These are phyloP conservation scores for Globisporangium paddicum DNA, from an alignment of 352 stramenopile species.

Conservation along the genomic window DNA sequence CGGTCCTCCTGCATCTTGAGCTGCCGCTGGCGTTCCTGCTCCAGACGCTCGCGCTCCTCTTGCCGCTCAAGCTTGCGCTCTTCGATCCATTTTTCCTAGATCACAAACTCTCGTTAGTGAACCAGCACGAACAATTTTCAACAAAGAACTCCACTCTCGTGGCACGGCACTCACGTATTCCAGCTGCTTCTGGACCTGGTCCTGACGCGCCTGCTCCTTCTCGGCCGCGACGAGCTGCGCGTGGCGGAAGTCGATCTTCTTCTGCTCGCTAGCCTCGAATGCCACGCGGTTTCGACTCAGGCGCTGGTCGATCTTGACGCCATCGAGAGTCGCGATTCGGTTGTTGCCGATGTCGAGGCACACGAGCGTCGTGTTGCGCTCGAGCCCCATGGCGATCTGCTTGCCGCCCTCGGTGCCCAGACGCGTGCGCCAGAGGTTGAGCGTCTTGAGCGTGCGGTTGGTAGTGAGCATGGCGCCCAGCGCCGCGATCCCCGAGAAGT, in stretches of 20 bases:
- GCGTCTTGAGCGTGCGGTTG: slow-evolving; percentile 56
- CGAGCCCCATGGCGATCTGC: slow-evolving; percentile 49
- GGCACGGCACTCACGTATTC: slow-evolving; percentile 37
- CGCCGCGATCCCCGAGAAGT: slow-evolving; percentile 55
- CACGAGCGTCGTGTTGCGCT: slow-evolving; percentile 49
- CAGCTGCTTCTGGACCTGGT: slow-evolving; percentile 37
- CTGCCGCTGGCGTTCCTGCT: slow-evolving; percentile 50
- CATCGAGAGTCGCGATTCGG: slow-evolving; percentile 52
- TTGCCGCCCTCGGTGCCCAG: slow-evolving; percentile 64
- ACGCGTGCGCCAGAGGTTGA: slow-evolving; percentile 75
- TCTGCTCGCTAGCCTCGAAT: slow-evolving; percentile 36
- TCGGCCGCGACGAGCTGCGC: slow-evolving; percentile 47
- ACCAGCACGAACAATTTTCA: background rate
- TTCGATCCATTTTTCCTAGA: slow-evolving; percentile 71
- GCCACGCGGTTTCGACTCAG: slow-evolving; percentile 46
- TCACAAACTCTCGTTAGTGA: background rate
- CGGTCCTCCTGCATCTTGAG: slow-evolving; percentile 60
- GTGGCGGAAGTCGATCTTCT: slow-evolving; percentile 38
- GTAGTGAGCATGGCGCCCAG: slow-evolving; percentile 48
- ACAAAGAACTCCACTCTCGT: too few relatives aligned
- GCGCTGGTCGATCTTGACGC: slow-evolving; percentile 35
- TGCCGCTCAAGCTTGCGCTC: slow-evolving; percentile 61
- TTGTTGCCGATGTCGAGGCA: slow-evolving; percentile 84
- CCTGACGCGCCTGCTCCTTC: slow-evolving; percentile 43
- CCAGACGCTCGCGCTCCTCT: slow-evolving; percentile 32